Evolutionary conservation across 176 grass and related monocot genomes (phyloP), one percentile per base, ranked within the genome.

Genomic region (Neostapfia colusana): DNA sequence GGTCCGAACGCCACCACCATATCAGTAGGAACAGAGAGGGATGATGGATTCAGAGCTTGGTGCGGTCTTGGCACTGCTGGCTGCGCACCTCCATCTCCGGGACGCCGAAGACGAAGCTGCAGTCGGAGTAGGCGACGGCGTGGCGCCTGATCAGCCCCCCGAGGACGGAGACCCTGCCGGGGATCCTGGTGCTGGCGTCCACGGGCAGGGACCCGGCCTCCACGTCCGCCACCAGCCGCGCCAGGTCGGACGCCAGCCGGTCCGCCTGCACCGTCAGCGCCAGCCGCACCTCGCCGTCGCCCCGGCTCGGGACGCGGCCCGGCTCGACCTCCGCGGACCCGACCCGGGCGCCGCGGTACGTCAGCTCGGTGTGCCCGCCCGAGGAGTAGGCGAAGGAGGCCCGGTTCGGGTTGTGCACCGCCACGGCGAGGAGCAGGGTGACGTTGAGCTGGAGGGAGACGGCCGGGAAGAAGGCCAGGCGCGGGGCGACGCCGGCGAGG

Each of bases 81-180:
- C 42, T 48, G 0, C 42, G 59, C 59, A 76, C 27, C 59, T 0
- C 0, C 74, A 76, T 64, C 59, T 64, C 74, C 0, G 42, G 0
- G 6, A 77, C 43, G 12, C 43, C 74, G 7, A 77, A 50, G 1
- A 77, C 74, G 74, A 77, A 65, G 27, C 10, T 64, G 27, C 74
- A 77, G 27, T 77, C 74, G 7, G 74, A 77, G 74, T 77, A 77
- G 1, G 92, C 85, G 1, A 92, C 89, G 1, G 89, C 89, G 60
- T 76, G 80, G 27, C n/a, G 65, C 74, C 83, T 99, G 65, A 99
- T 82, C 12, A 99, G 4, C 2, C 95, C 95, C 0, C 95, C 95
- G 0, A 99, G 45, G 15, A 99, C 45, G 8, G 62, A 46, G 6
- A 95, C 80, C 62, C 78, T 59, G 0, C 92, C 96, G 1, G 96